These are phyloP conservation scores for Sicyos edulis DNA, from an alignment of 306 rosid genomes.

Conservation along the genomic window DNA sequence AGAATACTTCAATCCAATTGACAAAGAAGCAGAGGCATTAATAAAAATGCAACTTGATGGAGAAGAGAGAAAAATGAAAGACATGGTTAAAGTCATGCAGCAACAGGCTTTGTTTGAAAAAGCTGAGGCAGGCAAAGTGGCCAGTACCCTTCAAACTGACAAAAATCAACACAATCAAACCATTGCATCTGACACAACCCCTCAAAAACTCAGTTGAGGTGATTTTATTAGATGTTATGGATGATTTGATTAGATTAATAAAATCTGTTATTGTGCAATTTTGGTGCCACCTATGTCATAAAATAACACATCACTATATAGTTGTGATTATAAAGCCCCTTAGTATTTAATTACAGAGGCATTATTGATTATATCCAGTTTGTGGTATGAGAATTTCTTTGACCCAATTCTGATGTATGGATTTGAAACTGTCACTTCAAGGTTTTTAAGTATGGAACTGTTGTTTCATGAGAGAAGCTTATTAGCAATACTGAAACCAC, in stretches of 20 bases:
- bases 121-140: conserved; percentile 33
- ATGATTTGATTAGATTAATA: conserved; percentile 16
- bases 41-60: conserved; percentile 68
- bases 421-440: not conserved
- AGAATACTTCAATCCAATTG: conserved; percentile 84
- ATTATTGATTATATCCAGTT: not conserved
- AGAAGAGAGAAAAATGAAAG: conserved; percentile 53
- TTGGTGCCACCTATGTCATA: conserved; percentile 15
- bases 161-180: conserved; percentile 25
- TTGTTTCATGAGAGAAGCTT: not conserved
- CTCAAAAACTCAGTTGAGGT: conserved; percentile 35
- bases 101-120: conserved; percentile 53
- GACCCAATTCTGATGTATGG: conserved; percentile 13
- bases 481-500: not conserved
- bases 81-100: conserved; percentile 64
- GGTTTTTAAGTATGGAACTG: not conserved
- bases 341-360: conserved; percentile 9
- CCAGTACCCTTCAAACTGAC: conserved; percentile 25
- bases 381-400: not conserved
- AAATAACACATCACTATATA: not conserved
- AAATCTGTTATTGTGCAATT: not conserved
- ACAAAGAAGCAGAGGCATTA: conserved; percentile 65
- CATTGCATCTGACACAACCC: conserved; percentile 28
- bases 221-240: conserved; percentile 11
- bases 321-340: conserved; percentile 10